Evolutionary conservation across 208 protist species (phyloP), one percentile per base, ranked within the genome.

Genomic region (Novymonas esmeraldas): DNA sequence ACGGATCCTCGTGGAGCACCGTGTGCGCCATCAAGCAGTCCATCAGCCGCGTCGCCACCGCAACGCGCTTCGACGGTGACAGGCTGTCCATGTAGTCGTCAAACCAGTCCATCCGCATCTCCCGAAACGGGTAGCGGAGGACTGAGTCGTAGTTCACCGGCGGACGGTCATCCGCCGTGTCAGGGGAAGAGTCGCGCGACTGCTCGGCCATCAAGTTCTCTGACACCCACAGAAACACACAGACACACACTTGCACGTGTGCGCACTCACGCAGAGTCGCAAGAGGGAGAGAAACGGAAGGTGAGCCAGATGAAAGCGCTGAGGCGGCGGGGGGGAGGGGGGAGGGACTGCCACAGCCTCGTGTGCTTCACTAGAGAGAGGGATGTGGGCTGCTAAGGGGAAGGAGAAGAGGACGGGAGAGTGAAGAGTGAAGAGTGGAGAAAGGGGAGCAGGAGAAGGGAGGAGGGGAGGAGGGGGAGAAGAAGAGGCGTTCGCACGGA

Each of bases 1-100:
- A 93, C 31, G 87, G 87, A 70, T 93, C 87, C 56, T 87, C 81
- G 67, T 90, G 81, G 31, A 89, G 58, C 22, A 93, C 69, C 5
- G 87, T 81, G 70, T 90, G 79, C 38, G 80, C 78, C 82, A 93
- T 93, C 29, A 93, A 74, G 55, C 76, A 83, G 14, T 86, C 79
- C 68, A 89, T 79, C 49, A 93, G 61, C 26, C 82, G 78, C 51
- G 81, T 70, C 29, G 78, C 61, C 18, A 87, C 79, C 0, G 58
- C 45, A 26, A 72, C 64, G 48, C 76, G 81, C 49, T 90, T 83
- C 39, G 49, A 61, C 42, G 48, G 71, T 11, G 63, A 36, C 24
- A 90, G 54, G 55, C 33, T 82, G 46, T 73, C 65, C 62, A 93
- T 75, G 69, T 84, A 93, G 44, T 84, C 75, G 44, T 84, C 72